Percentiles rank a stretch among this genome's conserved stretches.
These are phyloP conservation scores for Pseudozyma tsukubaensis DNA, from an alignment of 1,284 basidiomycete genomes.

Conservation along the genomic window DNA sequence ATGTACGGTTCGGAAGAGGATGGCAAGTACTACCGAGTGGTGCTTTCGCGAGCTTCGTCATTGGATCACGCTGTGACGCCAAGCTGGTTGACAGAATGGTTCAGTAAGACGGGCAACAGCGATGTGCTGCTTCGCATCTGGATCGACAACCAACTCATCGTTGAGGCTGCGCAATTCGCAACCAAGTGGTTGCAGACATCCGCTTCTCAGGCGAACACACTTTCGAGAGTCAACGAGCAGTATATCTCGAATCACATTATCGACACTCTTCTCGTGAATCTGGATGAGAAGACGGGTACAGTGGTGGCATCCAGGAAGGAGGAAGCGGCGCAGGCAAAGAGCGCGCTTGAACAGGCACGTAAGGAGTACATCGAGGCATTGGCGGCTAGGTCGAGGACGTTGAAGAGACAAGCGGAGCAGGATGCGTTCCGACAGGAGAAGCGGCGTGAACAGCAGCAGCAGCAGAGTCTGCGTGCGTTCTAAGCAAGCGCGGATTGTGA, in stretches of 20 bases:
- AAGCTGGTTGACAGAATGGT: constrained; percentile 43
- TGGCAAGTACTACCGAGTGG: constrained; percentile 75
- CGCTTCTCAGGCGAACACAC: constrained; percentile 7
- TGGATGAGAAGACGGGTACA: constrained; percentile 26
- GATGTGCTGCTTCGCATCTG: constrained; percentile 41
- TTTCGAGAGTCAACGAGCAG: constrained; percentile 26
- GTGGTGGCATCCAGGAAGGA: constrained; percentile 17
- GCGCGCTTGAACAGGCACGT: constrained; percentile 25
- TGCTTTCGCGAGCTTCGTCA: constrained; percentile 66
- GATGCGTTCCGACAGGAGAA: constrained; percentile 43
- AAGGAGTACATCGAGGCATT: constrained; percentile 34
- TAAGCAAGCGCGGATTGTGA: constrained; percentile 1
- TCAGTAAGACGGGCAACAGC: constrained; percentile 28
- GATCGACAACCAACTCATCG: constrained; percentile 30
- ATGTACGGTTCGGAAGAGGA: constrained; percentile 76
- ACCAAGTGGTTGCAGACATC: constrained; percentile 25
- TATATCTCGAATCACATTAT: constrained; percentile 36
- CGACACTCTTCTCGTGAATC: constrained; percentile 38
- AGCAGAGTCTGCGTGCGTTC: constrained; percentile 26
- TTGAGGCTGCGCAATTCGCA: constrained; percentile 39
- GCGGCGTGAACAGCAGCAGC: constrained; percentile 39
- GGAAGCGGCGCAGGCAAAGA: constrained; percentile 17
- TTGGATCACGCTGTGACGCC: constrained; percentile 25
- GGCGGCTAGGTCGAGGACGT: constrained; percentile 17
- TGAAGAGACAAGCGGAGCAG: constrained; percentile 47